Base-by-base conservation (phyloP, 179 eudicot species). In the Monotropa hypopitys region DNA sequence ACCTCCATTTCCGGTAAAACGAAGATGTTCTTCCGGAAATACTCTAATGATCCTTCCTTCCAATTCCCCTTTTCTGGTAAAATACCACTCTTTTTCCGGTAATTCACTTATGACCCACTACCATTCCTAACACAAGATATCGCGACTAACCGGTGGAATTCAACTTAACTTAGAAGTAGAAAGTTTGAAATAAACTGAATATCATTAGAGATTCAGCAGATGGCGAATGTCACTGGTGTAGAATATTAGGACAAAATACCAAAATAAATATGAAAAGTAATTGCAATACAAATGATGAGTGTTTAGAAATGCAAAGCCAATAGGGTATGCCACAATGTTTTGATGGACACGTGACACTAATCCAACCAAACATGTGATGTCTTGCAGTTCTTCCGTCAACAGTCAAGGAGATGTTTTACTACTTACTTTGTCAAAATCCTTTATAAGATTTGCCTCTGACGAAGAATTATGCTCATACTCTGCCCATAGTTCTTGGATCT, bases 371-470 rank as follows among this genome's bases (percentile, higher is more conserved):
- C 12, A 61, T 28, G 38, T 59, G 65, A 16, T 11, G 65, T 26
- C 65, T 6, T 26, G 33, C 2, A 16, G 33, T 59, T 59, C 63
- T 57, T 59, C 65, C 16, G 15, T 61, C 67, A 61, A 61, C 67
- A 12, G 67, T 61, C 38, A 30, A 61, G 38, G 3, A 7, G 67
- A 33, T 47, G 65, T 45, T 16, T 72, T 47, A 13, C 20, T 45
- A 67, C 93, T 65, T 78, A 92, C 99, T 77, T 95, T 95, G 82
- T 95, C 99, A 76, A 90, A 95, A 85, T 95, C 99, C 83, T 93
- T 95, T 76, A 95, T 97, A 66, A 95, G 80, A 76, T 95, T 95
- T 62, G 99, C 99, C 82, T 95, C 99, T 40, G 83, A 30, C 35
- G 99, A 86, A 50, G 99, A 82, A 82, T 89, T 87, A 82, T 88